phyloP scores from a whole-genome alignment of 202 grass and related monocot species.

The Sporobolus alterniflorus region DNA sequence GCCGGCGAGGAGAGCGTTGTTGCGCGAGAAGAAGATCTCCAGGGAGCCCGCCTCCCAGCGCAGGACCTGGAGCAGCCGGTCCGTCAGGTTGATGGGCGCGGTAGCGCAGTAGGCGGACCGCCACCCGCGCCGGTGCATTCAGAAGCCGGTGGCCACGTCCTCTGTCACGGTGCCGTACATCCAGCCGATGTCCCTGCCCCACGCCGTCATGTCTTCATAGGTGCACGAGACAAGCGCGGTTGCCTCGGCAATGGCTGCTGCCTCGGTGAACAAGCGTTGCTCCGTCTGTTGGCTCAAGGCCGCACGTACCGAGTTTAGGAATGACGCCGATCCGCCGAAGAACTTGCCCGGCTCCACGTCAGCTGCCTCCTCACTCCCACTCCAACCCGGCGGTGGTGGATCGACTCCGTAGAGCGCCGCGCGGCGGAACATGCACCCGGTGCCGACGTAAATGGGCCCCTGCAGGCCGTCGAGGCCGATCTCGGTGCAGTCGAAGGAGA shows the following conservation, averaged over 20 bases:
- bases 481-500: constrained; percentile 75
- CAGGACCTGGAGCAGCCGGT: constrained; percentile 66
- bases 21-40: constrained; percentile 80
- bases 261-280: constrained; percentile 4
- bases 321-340: constrained; percentile 48
- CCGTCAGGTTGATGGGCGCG: constrained; percentile 48
- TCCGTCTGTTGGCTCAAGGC: background rate
- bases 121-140: constrained; percentile 82
- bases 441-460: constrained; percentile 57
- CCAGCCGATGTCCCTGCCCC: constrained; percentile 75
- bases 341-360: constrained; percentile 37
- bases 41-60: constrained; percentile 78
- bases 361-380: background rate
- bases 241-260: constrained; percentile 21
- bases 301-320: constrained; percentile 46
- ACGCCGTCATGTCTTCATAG: constrained; percentile 70
- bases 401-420: constrained; percentile 30
- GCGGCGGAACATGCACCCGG: constrained; percentile 51
- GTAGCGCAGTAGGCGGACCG: constrained; percentile 69
- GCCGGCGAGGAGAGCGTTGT: constrained; percentile 55
- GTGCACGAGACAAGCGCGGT: constrained; percentile 40
- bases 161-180: constrained; percentile 76
- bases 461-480: constrained; percentile 51
- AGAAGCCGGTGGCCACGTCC: constrained; percentile 76
- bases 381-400: constrained; percentile 43